Evolutionary conservation across 2,329 filamentous ascomycete species (phyloP).

Genomic region (Amesomyces nigricolor): DNA sequence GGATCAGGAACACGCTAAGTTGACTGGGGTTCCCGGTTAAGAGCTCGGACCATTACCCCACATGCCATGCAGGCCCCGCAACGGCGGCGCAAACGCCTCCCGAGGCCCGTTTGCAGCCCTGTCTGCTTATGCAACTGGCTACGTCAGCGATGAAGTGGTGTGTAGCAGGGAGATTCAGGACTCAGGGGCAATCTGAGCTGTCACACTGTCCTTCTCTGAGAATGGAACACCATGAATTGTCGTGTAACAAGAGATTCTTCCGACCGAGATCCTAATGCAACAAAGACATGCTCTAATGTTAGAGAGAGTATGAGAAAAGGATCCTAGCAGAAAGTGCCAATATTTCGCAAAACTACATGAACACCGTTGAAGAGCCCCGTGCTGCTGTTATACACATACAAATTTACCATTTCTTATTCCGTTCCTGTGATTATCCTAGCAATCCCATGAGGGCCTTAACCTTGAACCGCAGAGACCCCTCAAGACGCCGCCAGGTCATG

Average conservation of each 20-base stretch:
- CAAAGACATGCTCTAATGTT: too few relatives aligned
- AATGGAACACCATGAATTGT: too few relatives aligned
- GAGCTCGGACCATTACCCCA: neutral
- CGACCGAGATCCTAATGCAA: too few relatives aligned
- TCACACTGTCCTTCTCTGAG: neutral
- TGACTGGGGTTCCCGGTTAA: neutral
- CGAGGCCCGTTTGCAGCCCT: neutral
- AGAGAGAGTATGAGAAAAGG: too few relatives aligned
- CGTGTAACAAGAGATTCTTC: too few relatives aligned
- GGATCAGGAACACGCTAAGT: neutral
- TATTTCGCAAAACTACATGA: constrained; percentile 1
- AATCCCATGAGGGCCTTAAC: neutral
- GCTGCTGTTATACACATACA: constrained; percentile 1
- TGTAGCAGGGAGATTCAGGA: too few relatives aligned
- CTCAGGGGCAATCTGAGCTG: neutral
- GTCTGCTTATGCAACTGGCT: too few relatives aligned
- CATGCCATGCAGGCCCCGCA: neutral
- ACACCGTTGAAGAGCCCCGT: constrained; percentile 8
- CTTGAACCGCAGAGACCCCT: too few relatives aligned
- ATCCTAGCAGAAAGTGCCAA: neutral
- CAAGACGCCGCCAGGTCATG: neutral
- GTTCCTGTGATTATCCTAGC: neutral
- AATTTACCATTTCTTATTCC: neutral
- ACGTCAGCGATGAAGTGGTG: too few relatives aligned
- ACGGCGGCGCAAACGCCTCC: neutral